These are phyloP conservation scores for Paraleonurus japonicus DNA, from an alignment of 257 asterid genomes.

Conservation along the genomic window DNA sequence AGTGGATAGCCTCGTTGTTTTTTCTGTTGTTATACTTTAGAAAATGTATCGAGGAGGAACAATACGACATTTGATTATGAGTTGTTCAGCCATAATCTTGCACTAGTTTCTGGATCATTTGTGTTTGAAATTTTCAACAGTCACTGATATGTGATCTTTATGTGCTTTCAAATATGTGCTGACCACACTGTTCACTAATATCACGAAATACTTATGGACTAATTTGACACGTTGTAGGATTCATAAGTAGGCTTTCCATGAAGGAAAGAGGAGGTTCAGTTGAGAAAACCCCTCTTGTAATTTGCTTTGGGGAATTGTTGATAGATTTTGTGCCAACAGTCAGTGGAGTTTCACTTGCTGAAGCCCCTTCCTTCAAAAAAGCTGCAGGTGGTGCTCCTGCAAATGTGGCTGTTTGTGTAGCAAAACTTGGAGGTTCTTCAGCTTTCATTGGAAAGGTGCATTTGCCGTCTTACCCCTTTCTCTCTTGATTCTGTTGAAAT, in stretches of 20 bases:
- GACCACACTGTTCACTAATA: slow-evolving; percentile 5
- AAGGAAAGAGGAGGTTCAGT: slow-evolving; percentile 35
- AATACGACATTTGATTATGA: background rate
- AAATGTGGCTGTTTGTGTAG: slow-evolving; percentile 82
- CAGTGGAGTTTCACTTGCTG: slow-evolving; percentile 84
- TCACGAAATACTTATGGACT: slow-evolving; percentile 8
- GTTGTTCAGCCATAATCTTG: slow-evolving; percentile 2
- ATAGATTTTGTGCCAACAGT: slow-evolving; percentile 93
- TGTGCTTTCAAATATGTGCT: background rate
- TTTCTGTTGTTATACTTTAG: background rate
- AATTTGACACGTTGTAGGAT: slow-evolving; percentile 43
- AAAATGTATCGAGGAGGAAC: background rate
- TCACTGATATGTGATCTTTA: background rate
- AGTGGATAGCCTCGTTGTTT: background rate
- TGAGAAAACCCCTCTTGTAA: slow-evolving; percentile 45
- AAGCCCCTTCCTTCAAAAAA: slow-evolving; percentile 84
- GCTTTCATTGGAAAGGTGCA: slow-evolving; percentile 88
- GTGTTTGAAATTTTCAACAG: background rate
- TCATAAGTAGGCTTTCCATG: slow-evolving; percentile 46
- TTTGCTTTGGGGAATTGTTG: slow-evolving; percentile 92
- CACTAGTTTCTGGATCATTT: background rate
- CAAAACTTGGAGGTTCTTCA: slow-evolving; percentile 85
- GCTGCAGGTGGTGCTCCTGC: slow-evolving; percentile 97
- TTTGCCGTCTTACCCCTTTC: slow-evolving; percentile 3
- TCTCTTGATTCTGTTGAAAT: background rate